Conservation (phyloP, 441 rosid genomes). For the Jatropha podagrica region DNA sequence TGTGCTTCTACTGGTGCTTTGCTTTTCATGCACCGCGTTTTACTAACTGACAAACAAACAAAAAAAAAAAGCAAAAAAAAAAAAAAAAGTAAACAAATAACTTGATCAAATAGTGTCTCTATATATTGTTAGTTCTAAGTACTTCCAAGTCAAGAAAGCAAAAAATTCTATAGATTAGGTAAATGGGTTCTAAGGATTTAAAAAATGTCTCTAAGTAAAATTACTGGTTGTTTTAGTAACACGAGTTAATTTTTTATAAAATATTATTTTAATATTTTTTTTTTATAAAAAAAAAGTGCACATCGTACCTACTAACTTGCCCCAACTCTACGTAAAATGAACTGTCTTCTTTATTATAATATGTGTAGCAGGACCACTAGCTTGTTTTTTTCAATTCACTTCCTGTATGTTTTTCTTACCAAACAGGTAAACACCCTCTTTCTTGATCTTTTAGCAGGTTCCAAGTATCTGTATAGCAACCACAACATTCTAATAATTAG, state of each 20-base stretch:
- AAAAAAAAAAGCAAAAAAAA: rapidly evolving
- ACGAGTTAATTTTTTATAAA: no score
- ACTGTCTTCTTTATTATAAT: neutral
- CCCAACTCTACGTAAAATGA: neutral
- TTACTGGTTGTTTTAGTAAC: no score
- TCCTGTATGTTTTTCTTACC: neutral
- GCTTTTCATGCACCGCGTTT: neutral
- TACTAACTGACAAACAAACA: neutral
- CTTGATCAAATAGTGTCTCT: neutral
- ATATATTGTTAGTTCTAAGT: neutral
- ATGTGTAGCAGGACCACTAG: neutral
- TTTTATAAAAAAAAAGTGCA: neutral
- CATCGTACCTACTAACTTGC: neutral
- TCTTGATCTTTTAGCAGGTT: neutral
- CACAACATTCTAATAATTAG: neutral
- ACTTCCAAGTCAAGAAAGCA: no score
- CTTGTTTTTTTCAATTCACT: neutral
- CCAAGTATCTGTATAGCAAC: neutral
- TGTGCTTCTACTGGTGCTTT: neutral
- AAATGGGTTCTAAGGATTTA: neutral
- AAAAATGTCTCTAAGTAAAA: no score
- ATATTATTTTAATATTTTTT: no score
- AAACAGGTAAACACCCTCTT: neutral
- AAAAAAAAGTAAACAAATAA: neutral
- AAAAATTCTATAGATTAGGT: neutral